Evolutionary conservation across 2,329 filamentous ascomycete species (phyloP), one percentile per base, ranked within the genome.

Genomic region (Claviceps sp.): DNA sequence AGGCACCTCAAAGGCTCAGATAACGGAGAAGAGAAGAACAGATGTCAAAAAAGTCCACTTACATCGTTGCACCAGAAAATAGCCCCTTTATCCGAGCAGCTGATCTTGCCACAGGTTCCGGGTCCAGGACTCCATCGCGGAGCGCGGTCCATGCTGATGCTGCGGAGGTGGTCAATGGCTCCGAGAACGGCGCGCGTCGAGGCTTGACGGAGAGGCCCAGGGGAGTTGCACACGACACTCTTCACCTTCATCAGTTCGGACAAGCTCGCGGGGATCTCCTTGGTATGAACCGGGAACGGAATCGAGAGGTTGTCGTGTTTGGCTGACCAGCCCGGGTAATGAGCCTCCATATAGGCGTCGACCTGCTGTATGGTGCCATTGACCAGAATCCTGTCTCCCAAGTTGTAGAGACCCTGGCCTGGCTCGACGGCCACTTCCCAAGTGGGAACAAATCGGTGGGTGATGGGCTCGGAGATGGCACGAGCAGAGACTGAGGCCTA

Each of bases 291-390:
- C 7, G 2, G 24, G 2, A 7, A 10, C 26, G 26, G 17, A 17
- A 19, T 22, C 22, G 19, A 4, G 19, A 7, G 4, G 19, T 22
- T 13, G 17, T 8, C 14, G 24, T 13, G 34, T 19, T 22, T 19
- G 11, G 8, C 17, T 3, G 19, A 10, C 17, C 19, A 22, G 41
- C 17, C 41, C 17, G 41, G 41, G 41, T 22, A 43, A 4, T 14
- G 41, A 1, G 11, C 14, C 19, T 43, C 17, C 56, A 63, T 37
- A 57, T 59, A 8, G 56, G 61, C 42, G 55, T 65, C 41, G 59
- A 57, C 37, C 51, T 67, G 51, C 57, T 65, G 24, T 58, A 59
- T 51, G 62, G 65, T 54, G 61, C 65, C 56, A 60, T 62, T 54
- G 58, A 62, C 52, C 59, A 44, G 48, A 24, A 24, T 24, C 24